phyloP scores from a whole-genome alignment of 225 moss, liverwort and hornwort species.

The Lunularia cruciata region DNA sequence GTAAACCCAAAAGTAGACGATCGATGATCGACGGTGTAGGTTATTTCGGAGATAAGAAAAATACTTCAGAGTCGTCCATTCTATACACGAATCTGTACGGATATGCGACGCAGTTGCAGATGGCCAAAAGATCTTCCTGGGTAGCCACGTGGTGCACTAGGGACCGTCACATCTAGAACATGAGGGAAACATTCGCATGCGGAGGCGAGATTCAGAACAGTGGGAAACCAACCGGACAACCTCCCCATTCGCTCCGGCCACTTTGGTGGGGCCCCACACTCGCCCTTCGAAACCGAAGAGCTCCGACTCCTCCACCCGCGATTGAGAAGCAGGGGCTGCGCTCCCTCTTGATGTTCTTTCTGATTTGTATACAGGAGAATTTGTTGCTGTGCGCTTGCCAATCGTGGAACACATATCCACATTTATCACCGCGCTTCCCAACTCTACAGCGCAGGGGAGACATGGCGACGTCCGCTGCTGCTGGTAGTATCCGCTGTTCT shows the following conservation, averaged over 20 bases:
- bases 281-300: not conserved
- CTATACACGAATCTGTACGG: no score
- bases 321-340: no score
- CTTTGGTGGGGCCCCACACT: not conserved
- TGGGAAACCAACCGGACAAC: not conserved
- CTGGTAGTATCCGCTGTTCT: constrained; percentile 3
- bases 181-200: no score
- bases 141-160: not conserved
- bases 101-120: no score
- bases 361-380: not conserved
- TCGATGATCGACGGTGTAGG: no score
- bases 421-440: constrained; percentile 13
- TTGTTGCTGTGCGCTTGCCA: not conserved
- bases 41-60: no score
- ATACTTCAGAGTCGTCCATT: no score
- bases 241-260: not conserved
- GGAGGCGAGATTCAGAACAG: constrained; percentile 2
- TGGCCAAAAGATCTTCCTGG: not conserved
- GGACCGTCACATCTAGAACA: not conserved
- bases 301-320: not conserved
- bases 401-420: not conserved
- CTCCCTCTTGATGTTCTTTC: not conserved
- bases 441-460: constrained; percentile 7
- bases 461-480: constrained; percentile 15
- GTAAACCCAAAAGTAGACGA: no score